These are phyloP conservation scores for Trametes cubensis DNA, from an alignment of 768 basidiomycete species.

Conservation along the genomic window DNA sequence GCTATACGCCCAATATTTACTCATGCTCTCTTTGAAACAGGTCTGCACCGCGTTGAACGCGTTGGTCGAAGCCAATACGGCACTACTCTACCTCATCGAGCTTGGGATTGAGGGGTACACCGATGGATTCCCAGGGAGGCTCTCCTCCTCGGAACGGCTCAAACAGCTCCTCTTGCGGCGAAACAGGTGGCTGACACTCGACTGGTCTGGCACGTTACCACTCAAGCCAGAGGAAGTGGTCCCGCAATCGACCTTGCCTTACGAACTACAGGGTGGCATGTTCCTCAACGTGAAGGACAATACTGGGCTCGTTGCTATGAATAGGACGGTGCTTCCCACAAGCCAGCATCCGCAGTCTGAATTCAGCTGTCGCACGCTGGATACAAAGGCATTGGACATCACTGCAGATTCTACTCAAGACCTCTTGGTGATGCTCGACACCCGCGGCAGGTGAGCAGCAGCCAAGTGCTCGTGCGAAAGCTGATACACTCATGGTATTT, in stretches of 20 bases:
- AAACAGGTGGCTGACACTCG: slow-evolving; percentile 38
- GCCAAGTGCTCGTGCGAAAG: too few relatives aligned
- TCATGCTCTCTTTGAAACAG: slow-evolving; percentile 14
- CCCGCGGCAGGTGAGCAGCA: slow-evolving; percentile 28
- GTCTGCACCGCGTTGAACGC: slow-evolving; percentile 30
- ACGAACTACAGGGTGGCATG: slow-evolving; percentile 61
- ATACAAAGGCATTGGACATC: slow-evolving; percentile 52
- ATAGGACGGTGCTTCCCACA: slow-evolving; percentile 31
- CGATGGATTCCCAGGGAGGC: slow-evolving; percentile 16
- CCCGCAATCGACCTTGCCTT: slow-evolving; percentile 47
- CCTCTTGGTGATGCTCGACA: slow-evolving; percentile 48
- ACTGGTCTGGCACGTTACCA: slow-evolving; percentile 28
- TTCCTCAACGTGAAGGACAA: slow-evolving; percentile 45
- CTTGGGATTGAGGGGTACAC: slow-evolving; percentile 33
- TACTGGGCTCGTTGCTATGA: slow-evolving; percentile 26
- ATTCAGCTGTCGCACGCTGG: slow-evolving; percentile 39
- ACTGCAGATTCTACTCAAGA: slow-evolving; percentile 68
- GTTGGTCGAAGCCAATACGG: slow-evolving; percentile 24
- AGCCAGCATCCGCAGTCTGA: slow-evolving; percentile 11
- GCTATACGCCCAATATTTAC: too few relatives aligned
- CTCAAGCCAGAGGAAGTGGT: slow-evolving; percentile 33
- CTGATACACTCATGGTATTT: background rate
- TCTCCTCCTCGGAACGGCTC: slow-evolving; percentile 37
- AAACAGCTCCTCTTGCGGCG: slow-evolving; percentile 39
- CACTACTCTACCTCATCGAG: slow-evolving; percentile 36